These are phyloP conservation scores for Vishniacozyma victoriae DNA, from an alignment of 768 basidiomycete genomes.

Conservation along the genomic window DNA sequence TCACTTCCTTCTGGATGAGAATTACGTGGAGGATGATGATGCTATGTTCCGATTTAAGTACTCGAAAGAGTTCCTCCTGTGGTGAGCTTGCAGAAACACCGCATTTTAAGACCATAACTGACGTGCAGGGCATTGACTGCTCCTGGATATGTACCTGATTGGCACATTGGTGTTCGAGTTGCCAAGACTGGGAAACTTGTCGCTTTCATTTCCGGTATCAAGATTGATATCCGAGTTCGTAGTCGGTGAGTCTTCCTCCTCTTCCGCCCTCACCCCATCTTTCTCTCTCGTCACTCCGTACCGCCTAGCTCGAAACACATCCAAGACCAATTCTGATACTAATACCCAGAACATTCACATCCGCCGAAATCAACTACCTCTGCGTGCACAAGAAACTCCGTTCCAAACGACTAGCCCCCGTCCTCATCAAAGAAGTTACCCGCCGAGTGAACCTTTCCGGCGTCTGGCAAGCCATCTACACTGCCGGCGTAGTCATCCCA, in stretches of 20 bases:
- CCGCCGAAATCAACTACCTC: conserved; percentile 93
- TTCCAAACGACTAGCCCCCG: conserved; percentile 87
- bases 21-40: conserved; percentile 95
- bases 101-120: background rate
- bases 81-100: conserved; percentile 52
- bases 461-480: conserved; percentile 96
- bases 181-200: conserved; percentile 85
- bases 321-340: conserved; percentile 10
- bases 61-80: conserved; percentile 84
- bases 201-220: conserved; percentile 92
- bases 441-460: conserved; percentile 81
- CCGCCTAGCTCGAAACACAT: background rate
- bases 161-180: conserved; percentile 94
- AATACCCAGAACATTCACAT: conserved; percentile 56
- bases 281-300: background rate
- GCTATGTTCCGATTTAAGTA: conserved; percentile 97
- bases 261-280: no score
- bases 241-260: conserved; percentile 57
- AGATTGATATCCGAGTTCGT: conserved; percentile 77
- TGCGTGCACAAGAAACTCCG: conserved; percentile 97
- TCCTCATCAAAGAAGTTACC: conserved; percentile 96
- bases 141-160: conserved; percentile 85
- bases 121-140: conserved; percentile 77
- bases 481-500: conserved; percentile 85
- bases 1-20: conserved; percentile 79